phyloP scores from a whole-genome alignment of 805 yeast species.

The Hanseniaspora occidentalis region DNA sequence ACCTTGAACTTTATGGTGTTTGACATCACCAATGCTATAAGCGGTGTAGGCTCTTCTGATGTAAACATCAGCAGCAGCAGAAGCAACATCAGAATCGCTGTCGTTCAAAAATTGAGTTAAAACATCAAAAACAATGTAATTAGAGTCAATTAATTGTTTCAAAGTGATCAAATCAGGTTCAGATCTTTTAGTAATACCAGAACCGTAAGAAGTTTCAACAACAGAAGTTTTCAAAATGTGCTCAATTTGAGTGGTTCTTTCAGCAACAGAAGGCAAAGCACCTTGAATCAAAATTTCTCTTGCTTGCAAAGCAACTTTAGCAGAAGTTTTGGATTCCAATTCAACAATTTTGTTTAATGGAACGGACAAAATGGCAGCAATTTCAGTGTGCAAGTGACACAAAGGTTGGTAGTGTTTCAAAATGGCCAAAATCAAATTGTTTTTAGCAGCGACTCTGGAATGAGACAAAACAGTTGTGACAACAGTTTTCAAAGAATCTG shows the following conservation, averaged over 20 bases:
- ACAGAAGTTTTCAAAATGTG: slow-evolving; percentile 89
- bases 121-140: slow-evolving; percentile 92
- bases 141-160: slow-evolving; percentile 90
- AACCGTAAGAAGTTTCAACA: slow-evolving; percentile 82
- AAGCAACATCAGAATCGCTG: slow-evolving; percentile 73
- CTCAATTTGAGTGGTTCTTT: slow-evolving; percentile 94
- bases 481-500: slow-evolving; percentile 62
- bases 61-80: slow-evolving; percentile 96
- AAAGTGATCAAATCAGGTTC: slow-evolving; percentile 71
- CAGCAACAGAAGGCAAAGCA: slow-evolving; percentile 90
- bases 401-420: slow-evolving; percentile 71
- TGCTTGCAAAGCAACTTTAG: slow-evolving; percentile 89
- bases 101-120: slow-evolving; percentile 81
- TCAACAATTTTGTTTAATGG: slow-evolving; percentile 73
- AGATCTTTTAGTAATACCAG: slow-evolving; percentile 59
- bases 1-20: slow-evolving; percentile 41
- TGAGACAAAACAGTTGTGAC: slow-evolving; percentile 72
- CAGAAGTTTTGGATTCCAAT: slow-evolving; percentile 79
- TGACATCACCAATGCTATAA: slow-evolving; percentile 70
- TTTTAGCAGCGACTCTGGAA: slow-evolving; percentile 86
- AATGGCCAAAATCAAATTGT: slow-evolving; percentile 77
- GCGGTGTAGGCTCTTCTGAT: slow-evolving; percentile 96
- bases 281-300: slow-evolving; percentile 95
- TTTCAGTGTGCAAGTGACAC: slow-evolving; percentile 57
- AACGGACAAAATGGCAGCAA: slow-evolving; percentile 55